These are phyloP conservation scores for Lactarius pseudohatsudake DNA, from an alignment of 768 basidiomycete species.

Conservation along the genomic window DNA sequence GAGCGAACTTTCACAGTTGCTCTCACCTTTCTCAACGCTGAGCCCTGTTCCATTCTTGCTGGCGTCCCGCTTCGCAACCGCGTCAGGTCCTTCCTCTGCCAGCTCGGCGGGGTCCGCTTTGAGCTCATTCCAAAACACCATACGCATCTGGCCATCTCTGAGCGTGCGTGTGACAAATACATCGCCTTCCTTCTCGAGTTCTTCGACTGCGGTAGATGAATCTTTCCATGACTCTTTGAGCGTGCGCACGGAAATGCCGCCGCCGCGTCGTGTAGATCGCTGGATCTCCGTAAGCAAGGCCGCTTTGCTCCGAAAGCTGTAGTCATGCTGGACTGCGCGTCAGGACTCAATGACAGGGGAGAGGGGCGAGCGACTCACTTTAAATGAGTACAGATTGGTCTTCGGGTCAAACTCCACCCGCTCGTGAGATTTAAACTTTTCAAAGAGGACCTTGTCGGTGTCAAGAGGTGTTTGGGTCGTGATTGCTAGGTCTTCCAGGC, in stretches of 20 bases:
- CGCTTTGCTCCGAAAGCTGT: constrained; percentile 79
- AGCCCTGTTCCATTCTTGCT: constrained; percentile 65
- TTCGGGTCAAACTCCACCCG: constrained; percentile 76
- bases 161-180: constrained; percentile 83
- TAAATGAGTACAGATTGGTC: constrained; percentile 84
- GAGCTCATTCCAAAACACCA: constrained; percentile 91
- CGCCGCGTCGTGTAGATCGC: constrained; percentile 77
- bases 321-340: constrained; percentile 65
- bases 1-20: not conserved
- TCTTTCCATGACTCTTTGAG: constrained; percentile 93
- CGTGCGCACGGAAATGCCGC: constrained; percentile 79
- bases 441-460: constrained; percentile 65
- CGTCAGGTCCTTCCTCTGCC: constrained; percentile 23
- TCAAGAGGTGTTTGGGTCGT: constrained; percentile 76
- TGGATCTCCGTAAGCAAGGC: constrained; percentile 84
- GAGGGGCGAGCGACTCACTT: constrained; percentile 46
- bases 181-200: constrained; percentile 86
- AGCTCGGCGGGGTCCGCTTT: constrained; percentile 48
- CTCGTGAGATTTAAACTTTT: constrained; percentile 82
- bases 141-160: constrained; percentile 78
- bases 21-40: constrained; percentile 73
- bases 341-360: constrained; percentile 20
- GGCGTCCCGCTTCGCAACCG: constrained; percentile 23
- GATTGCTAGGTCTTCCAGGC: constrained; percentile 84
- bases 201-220: constrained; percentile 78